A percentile compares a stretch with the other conserved stretches of the same genome.
Conservation (phyloP, 306 rosid species). For the Ceratonia siliqua region DNA sequence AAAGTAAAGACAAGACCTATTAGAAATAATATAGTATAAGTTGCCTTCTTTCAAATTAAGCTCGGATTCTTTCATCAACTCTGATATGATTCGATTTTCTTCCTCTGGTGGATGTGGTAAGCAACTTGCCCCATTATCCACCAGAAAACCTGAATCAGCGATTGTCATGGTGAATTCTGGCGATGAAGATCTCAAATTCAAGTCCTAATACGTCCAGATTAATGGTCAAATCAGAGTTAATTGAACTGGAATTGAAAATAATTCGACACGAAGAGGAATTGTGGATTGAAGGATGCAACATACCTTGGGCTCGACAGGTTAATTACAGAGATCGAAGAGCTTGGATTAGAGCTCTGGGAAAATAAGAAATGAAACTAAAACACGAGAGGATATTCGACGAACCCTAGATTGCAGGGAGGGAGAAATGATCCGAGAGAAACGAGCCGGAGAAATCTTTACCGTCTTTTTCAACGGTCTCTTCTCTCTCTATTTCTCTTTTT, state of each 20-base stretch:
- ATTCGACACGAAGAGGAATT: background rate
- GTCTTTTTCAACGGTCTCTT: slow-evolving; percentile 41
- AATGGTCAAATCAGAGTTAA: slow-evolving; percentile 24
- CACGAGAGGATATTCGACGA: slow-evolving; percentile 32
- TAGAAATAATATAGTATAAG: slow-evolving; percentile 70
- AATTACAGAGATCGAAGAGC: slow-evolving; percentile 40
- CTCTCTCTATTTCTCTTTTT: background rate
- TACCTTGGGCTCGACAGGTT: slow-evolving; percentile 32
- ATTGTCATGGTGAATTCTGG: slow-evolving; percentile 59
- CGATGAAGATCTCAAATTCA: slow-evolving; percentile 42
- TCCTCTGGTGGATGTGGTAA: slow-evolving; percentile 75
- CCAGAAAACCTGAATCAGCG: slow-evolving; percentile 67
- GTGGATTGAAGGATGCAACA: slow-evolving; percentile 30
- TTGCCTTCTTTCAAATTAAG: slow-evolving; percentile 83
- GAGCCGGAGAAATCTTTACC: slow-evolving; percentile 26
- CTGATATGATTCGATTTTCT: slow-evolving; percentile 73
- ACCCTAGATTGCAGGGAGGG: slow-evolving; percentile 56
- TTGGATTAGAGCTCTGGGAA: background rate
- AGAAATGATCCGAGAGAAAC: slow-evolving; percentile 14
- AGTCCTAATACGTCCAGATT: slow-evolving; percentile 26
- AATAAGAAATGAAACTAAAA: background rate
- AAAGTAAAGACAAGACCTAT: slow-evolving; percentile 46
- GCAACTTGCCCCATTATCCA: slow-evolving; percentile 70
- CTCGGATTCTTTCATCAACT: slow-evolving; percentile 66
- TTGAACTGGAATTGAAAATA: background rate